Percentiles rank a stretch among this genome's conserved stretches.
phyloP scores from a whole-genome alignment of 768 basidiomycete species.

The Termitomyces eurrhizus region DNA sequence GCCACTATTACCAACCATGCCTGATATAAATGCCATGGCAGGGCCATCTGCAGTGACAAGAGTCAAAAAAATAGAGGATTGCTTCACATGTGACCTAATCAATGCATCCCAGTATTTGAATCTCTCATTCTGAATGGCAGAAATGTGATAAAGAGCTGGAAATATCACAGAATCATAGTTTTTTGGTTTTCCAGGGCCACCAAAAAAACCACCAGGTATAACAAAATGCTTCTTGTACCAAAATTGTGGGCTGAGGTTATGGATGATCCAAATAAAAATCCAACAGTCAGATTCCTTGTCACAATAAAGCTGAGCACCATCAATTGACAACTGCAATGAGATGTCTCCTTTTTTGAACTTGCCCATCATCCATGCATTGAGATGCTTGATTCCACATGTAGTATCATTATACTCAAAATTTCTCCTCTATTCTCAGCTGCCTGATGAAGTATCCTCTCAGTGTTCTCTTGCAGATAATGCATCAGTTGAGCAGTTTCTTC shows the following conservation, averaged over 20 bases:
- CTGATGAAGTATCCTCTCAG: no score
- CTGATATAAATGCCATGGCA: no score
- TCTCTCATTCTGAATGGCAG: no score
- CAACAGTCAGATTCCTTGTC: slow-evolving; percentile 20
- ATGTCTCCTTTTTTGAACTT: slow-evolving; percentile 15
- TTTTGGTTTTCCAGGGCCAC: slow-evolving; percentile 19
- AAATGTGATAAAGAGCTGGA: background rate
- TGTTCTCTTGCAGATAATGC: background rate
- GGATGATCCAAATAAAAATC: no score
- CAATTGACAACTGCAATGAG: slow-evolving; percentile 22
- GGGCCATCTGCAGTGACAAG: no score
- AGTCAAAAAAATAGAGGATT: no score
- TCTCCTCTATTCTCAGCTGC: no score
- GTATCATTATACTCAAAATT: slow-evolving; percentile 4
- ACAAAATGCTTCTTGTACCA: no score
- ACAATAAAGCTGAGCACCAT: slow-evolving; percentile 29
- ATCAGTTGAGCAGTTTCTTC: background rate
- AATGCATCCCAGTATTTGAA: no score
- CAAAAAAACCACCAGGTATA: background rate
- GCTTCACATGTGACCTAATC: no score
- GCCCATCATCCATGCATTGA: background rate
- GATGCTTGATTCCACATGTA: background rate
- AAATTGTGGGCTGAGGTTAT: no score
- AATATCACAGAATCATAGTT: slow-evolving; percentile 12
- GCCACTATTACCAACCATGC: no score